Conservation (phyloP, 2,329 filamentous ascomycete species). For the Plenodomus lindquistii region DNA sequence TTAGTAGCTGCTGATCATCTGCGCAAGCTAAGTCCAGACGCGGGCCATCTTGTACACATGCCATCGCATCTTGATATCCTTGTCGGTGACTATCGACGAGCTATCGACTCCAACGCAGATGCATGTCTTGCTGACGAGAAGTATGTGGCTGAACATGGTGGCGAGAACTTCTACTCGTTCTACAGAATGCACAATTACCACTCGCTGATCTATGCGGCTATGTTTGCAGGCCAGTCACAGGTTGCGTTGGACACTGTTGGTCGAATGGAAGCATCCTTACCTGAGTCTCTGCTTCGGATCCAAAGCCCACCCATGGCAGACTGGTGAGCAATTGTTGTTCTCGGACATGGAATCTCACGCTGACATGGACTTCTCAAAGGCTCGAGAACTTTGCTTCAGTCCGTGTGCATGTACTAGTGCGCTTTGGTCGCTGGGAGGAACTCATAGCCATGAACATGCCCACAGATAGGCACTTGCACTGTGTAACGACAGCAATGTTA, state of each 20-base stretch:
- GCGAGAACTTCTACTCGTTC: constrained; percentile 74
- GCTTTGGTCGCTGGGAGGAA: constrained; percentile 74
- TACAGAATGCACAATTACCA: constrained; percentile 77
- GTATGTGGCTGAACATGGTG: constrained; percentile 62
- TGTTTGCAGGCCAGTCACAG: constrained; percentile 71
- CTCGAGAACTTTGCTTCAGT: constrained; percentile 72
- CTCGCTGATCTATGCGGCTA: constrained; percentile 75
- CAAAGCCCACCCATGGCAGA: constrained; percentile 73
- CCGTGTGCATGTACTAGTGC: constrained; percentile 69
- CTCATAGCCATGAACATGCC: constrained; percentile 63
- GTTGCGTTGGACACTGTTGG: constrained; percentile 65
- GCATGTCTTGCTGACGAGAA: constrained; percentile 71
- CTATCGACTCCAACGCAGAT: constrained; percentile 67
- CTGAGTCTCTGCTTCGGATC: constrained; percentile 65
- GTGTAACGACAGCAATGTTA: constrained; percentile 68
- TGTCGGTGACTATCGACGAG: constrained; percentile 69
- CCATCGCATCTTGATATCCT: constrained; percentile 76
- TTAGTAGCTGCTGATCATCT: constrained; percentile 64
- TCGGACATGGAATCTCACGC: background rate
- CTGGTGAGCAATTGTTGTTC: background rate
- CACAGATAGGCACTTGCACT: constrained; percentile 64
- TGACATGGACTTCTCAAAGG: constrained; percentile 55
- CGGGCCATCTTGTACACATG: constrained; percentile 76
- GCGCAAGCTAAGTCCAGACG: constrained; percentile 67
- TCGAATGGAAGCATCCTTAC: constrained; percentile 64